Percentiles rank a stretch among this genome's conserved stretches.
Evolutionary conservation across 106 monocot species (phyloP).

Genomic region (Dioscorea zingiberensis): DNA sequence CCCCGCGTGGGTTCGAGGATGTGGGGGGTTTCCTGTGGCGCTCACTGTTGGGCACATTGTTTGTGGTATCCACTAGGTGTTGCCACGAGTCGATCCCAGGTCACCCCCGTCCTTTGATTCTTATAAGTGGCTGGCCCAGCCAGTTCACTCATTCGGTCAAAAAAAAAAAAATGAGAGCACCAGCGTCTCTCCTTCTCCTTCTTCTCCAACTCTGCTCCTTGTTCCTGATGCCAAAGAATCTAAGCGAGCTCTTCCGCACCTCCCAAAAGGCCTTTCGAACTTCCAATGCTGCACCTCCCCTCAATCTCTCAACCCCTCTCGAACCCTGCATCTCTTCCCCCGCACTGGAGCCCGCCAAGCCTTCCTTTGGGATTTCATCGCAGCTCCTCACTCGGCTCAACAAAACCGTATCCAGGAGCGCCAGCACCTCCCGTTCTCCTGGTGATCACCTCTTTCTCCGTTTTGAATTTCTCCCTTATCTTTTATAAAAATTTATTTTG

Average conservation of each 20-base stretch:
- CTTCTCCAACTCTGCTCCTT: too few species aligned
- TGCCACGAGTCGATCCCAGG: too few species aligned
- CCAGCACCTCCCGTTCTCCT: neutral
- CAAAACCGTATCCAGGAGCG: neutral
- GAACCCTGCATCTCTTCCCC: neutral
- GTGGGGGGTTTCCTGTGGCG: too few species aligned
- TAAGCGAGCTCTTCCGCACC: conserved; percentile 4
- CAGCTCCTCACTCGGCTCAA: neutral
- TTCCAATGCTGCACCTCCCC: neutral
- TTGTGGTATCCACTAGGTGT: too few species aligned
- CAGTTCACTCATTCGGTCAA: too few species aligned
- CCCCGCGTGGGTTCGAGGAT: too few species aligned
- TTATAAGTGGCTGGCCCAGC: too few species aligned
- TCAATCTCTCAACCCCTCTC: neutral
- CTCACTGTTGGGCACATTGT: too few species aligned
- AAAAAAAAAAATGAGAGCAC: too few species aligned
- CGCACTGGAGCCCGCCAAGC: neutral
- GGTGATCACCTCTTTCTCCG: neutral
- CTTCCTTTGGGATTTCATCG: neutral
- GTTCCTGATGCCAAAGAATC: conserved; percentile 1
- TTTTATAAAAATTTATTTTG: neutral
- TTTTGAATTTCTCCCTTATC: neutral
- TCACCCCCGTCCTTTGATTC: too few species aligned
- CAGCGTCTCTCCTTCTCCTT: too few species aligned
- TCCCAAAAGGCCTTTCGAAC: neutral